These are phyloP conservation scores for Leishmania gerbilli DNA, from an alignment of 208 protist genomes.

Conservation along the genomic window DNA sequence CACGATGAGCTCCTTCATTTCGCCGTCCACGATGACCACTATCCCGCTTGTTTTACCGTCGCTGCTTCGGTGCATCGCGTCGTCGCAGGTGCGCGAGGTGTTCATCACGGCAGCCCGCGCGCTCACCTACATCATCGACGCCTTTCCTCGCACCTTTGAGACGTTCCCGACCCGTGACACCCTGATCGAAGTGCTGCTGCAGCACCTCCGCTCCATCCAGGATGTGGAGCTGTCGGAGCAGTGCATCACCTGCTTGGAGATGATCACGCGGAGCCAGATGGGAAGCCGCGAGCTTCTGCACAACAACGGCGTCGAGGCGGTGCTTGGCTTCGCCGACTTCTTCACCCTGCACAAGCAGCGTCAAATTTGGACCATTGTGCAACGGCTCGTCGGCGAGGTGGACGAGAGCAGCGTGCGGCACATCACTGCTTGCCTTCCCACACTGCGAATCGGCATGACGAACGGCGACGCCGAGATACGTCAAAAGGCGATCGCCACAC, in stretches of 20 bases:
- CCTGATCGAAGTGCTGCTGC: constrained; percentile 69
- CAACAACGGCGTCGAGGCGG: constrained; percentile 74
- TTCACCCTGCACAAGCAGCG: constrained; percentile 90
- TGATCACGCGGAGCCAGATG: constrained; percentile 63
- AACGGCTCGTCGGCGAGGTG: constrained; percentile 71
- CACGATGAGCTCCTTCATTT: constrained; percentile 87
- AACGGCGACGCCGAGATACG: constrained; percentile 75
- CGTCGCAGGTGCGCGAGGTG: constrained; percentile 88
- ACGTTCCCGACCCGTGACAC: constrained; percentile 47
- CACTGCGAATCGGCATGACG: constrained; percentile 66
- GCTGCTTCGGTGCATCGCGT: constrained; percentile 70
- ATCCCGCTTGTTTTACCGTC: constrained; percentile 57
- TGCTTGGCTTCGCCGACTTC: constrained; percentile 95
- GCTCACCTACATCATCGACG: constrained; percentile 92
- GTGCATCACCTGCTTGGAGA: constrained; percentile 90
- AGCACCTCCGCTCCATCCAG: constrained; percentile 85
- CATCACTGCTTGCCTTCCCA: constrained; percentile 62
- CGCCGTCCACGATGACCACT: constrained; percentile 66
- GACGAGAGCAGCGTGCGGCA: constrained; percentile 47
- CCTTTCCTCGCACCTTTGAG: constrained; percentile 67
- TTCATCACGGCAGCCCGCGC: constrained; percentile 87
- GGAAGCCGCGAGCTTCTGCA: constrained; percentile 56
- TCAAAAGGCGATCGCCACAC: constrained; percentile 55
- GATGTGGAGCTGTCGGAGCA: constrained; percentile 96
- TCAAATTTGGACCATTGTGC: constrained; percentile 79